Base-by-base conservation (phyloP, 495 filamentous ascomycete species). In the Xylaria grammica region DNA sequence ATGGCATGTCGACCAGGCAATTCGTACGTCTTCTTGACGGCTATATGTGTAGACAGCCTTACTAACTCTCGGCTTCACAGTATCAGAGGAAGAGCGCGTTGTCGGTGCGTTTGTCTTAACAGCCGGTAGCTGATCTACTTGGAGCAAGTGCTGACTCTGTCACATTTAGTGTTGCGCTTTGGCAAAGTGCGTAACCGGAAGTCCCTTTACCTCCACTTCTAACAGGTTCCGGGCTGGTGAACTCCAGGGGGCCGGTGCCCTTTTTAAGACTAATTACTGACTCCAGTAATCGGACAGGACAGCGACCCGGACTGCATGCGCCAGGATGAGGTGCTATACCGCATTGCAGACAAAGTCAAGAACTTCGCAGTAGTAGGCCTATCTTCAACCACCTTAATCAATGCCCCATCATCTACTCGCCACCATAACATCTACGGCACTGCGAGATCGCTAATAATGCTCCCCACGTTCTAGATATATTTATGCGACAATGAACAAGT, bases 1-100 rank as follows among this genome's bases (percentile, higher is more conserved):
- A 67, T 98, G 95, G 94, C 93, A 97, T 70, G 92, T 97, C 63
- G 94, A 97, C 80, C 93, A 97, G 79, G 91, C 91, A 51, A 96
- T 96, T 70, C 87, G 62, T 64, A 64, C 15, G 62, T 64, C 44
- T 17, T n/a, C 13, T 32, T 24, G 3, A 1, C 10, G 6, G 20
- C 6, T 42, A 3, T 15, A n/a, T n/a, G n/a, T n/a, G n/a, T 8
- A 4, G 30, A 15, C 9, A 17, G n/a, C 42, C 26, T 42, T 38
- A 32, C 62, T 64, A 34, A 64, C 53, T 27, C 58, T 29, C 4
- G 32, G 8, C 17, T 42, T 30, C 20, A 32, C 30, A 64, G 62
- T 95, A 67, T 89, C 87, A 15, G 95, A 99, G 77, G 93, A 97
- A 68, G 95, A 98, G 68, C 89, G 95, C 34, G 86, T 99, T 4